phyloP scores from a whole-genome alignment of 2,329 filamentous ascomycete species.

The Graphilbum sp. region DNA sequence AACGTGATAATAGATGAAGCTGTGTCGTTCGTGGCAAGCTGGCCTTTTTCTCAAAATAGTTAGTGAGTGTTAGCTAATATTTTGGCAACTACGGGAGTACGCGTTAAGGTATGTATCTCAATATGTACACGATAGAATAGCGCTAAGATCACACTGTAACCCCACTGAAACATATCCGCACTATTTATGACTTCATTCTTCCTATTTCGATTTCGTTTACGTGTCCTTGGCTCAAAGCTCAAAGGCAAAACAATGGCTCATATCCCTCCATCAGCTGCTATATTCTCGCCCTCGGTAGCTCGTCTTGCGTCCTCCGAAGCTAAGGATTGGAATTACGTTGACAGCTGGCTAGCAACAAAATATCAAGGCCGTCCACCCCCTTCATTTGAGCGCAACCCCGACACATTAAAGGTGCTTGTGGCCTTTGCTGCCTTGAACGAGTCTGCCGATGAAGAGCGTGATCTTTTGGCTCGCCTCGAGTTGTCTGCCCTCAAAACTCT shows the following conservation, averaged over 20 bases:
- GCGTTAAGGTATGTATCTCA: no score
- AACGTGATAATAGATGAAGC: no score
- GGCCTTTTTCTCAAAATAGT: constrained; percentile 2
- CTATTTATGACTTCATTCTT: no score
- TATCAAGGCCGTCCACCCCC: constrained; percentile 49
- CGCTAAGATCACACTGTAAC: no score
- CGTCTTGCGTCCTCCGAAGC: constrained; percentile 66
- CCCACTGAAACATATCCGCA: no score
- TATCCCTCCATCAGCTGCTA: constrained; percentile 27
- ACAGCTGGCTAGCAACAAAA: constrained; percentile 63
- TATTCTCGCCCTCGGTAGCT: constrained; percentile 51
- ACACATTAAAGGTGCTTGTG: constrained; percentile 62
- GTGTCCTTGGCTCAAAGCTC: no score
- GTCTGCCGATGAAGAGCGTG: constrained; percentile 53
- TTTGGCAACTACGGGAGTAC: no score
- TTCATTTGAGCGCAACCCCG: constrained; percentile 64
- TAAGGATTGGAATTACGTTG: constrained; percentile 82
- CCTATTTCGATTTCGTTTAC: no score
- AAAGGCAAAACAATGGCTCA: constrained; percentile 25
- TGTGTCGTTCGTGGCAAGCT: background rate
- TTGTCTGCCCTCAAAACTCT: constrained; percentile 40
- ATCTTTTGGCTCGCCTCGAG: constrained; percentile 41
- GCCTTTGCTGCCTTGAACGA: constrained; percentile 64
- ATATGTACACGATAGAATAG: no score
- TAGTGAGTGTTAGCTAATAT: no score